phyloP scores from a whole-genome alignment of 2,329 filamentous ascomycete genomes.

The Botryotinia convoluta region DNA sequence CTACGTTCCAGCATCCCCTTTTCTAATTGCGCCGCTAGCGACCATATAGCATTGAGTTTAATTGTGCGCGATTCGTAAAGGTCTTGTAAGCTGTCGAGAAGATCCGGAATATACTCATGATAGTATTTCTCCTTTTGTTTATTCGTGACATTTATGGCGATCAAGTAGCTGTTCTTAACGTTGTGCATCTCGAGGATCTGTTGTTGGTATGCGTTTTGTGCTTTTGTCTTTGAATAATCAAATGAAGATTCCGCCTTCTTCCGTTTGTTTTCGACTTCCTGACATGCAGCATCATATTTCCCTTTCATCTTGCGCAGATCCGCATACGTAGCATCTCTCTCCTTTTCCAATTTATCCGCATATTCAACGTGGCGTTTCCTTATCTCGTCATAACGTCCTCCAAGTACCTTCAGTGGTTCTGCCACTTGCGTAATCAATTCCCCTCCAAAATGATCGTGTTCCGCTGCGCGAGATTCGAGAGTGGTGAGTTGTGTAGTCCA shows the following conservation, averaged over 20 bases:
- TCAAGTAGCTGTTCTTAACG: conserved; percentile 95
- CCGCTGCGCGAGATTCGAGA: conserved; percentile 79
- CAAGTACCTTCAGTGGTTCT: conserved; percentile 77
- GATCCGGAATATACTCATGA: conserved; percentile 90
- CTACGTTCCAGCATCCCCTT: conserved; percentile 73
- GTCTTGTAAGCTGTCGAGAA: conserved; percentile 91
- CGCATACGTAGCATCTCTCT: conserved; percentile 78
- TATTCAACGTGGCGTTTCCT: conserved; percentile 90
- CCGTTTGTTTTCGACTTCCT: conserved; percentile 89
- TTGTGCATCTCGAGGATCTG: conserved; percentile 96
- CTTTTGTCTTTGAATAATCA: conserved; percentile 81
- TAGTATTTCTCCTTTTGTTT: conserved; percentile 98
- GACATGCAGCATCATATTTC: conserved; percentile 89
- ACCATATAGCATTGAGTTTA: conserved; percentile 85
- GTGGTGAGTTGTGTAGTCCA: conserved; percentile 94
- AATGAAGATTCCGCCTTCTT: conserved; percentile 96
- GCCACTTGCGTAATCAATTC: conserved; percentile 79
- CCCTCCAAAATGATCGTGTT: conserved; percentile 82
- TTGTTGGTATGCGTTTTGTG: conserved; percentile 86
- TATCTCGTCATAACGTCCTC: conserved; percentile 78
- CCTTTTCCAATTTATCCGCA: conserved; percentile 82
- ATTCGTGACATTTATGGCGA: conserved; percentile 94
- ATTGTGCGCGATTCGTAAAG: conserved; percentile 84
- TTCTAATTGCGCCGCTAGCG: conserved; percentile 75
- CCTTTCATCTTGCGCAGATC: conserved; percentile 88